These are phyloP conservation scores for Furcasterigmium sp. DNA, from an alignment of 2,329 filamentous ascomycete genomes.

Conservation along the genomic window DNA sequence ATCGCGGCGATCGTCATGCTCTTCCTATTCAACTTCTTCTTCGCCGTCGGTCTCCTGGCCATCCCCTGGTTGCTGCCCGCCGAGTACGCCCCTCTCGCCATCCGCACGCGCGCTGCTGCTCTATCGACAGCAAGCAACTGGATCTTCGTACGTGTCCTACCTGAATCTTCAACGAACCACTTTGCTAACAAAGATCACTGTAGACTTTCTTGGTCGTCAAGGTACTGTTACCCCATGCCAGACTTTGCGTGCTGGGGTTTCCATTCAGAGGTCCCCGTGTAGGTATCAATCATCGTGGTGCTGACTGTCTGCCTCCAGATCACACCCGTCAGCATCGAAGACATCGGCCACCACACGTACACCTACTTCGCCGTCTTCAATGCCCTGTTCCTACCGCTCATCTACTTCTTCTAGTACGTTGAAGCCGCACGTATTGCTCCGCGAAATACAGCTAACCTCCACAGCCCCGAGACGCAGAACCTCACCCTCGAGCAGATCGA, in stretches of 20 bases:
- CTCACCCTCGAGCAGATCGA: constrained; percentile 46
- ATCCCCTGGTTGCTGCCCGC: constrained; percentile 34
- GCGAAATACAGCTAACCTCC: too few species aligned
- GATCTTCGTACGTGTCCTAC: constrained; percentile 10
- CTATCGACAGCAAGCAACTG: constrained; percentile 32
- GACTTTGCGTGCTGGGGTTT: too few species aligned
- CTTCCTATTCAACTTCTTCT: constrained; percentile 37
- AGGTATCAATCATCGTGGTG: too few species aligned
- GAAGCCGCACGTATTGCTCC: too few species aligned
- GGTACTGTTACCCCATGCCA: too few species aligned
- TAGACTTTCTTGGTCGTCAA: constrained; percentile 29
- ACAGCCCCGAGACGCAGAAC: constrained; percentile 36
- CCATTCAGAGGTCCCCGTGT: too few species aligned
- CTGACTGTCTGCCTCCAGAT: constrained; percentile 5
- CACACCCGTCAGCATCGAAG: constrained; percentile 28
- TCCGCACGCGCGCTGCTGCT: constrained; percentile 30
- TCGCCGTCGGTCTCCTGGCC: constrained; percentile 32
- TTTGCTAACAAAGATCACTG: too few species aligned
- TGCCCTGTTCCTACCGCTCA: constrained; percentile 31
- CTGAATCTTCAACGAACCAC: too few species aligned
- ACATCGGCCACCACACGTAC: constrained; percentile 31
- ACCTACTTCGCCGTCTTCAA: constrained; percentile 32
- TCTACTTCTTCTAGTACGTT: constrained; percentile 40
- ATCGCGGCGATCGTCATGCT: constrained; percentile 38
- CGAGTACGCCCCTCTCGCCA: constrained; percentile 34